Percentiles rank a stretch among this genome's conserved stretches.
These are phyloP conservation scores for Populus hybrid DNA, from an alignment of 441 rosid species.

Conservation along the genomic window DNA sequence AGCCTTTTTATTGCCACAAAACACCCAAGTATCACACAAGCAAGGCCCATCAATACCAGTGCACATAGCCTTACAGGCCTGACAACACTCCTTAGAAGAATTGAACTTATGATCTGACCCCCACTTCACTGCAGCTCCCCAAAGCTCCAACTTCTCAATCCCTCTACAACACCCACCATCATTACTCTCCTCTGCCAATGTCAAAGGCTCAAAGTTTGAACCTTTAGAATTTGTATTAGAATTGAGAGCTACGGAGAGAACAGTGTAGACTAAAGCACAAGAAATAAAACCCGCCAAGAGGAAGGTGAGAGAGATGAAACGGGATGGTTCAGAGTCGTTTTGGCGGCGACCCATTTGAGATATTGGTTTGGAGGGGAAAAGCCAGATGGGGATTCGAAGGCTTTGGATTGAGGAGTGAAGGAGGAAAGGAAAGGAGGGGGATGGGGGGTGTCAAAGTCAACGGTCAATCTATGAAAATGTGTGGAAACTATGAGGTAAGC, in stretches of 20 bases:
- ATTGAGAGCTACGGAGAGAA: constrained; percentile 44
- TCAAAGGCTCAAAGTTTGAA: constrained; percentile 22
- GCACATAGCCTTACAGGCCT: constrained; percentile 89
- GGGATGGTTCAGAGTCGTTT: constrained; percentile 55
- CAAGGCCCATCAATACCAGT: constrained; percentile 79
- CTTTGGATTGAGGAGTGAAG: constrained; percentile 8
- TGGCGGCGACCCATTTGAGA: constrained; percentile 60
- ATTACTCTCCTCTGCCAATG: constrained; percentile 17
- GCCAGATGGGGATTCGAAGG: constrained; percentile 19
- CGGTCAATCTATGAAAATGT: too few relatives aligned
- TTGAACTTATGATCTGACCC: constrained; percentile 83
- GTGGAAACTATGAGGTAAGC: too few relatives aligned
- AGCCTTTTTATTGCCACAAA: constrained; percentile 65
- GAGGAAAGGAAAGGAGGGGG: neutral
- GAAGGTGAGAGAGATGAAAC: constrained; percentile 52
- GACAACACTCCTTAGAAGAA: constrained; percentile 65
- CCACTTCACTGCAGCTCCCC: constrained; percentile 98
- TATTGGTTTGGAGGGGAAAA: constrained; percentile 12
- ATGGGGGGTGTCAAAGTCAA: too few relatives aligned
- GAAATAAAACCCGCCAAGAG: constrained; percentile 54
- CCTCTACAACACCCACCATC: constrained; percentile 71
- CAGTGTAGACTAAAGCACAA: constrained; percentile 58
- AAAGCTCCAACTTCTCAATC: constrained; percentile 74
- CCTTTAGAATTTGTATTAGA: constrained; percentile 23
- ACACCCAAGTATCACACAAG: constrained; percentile 93